Evolutionary conservation across 176 grass and related monocot genomes (phyloP).

Genomic region (Carex pumila): DNA sequence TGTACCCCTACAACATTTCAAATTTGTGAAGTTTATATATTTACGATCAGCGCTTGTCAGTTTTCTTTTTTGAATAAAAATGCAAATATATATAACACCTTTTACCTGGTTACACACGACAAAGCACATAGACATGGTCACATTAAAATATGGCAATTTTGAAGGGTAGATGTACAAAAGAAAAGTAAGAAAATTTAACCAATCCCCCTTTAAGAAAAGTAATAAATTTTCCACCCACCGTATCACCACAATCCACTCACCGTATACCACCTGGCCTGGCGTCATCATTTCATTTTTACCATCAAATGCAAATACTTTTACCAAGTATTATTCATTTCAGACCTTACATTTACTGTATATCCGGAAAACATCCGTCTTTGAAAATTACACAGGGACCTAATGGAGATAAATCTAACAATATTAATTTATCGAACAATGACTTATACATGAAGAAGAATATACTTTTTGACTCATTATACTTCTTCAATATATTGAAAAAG

Average conservation of each 20-base stretch:
- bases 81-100: not conserved
- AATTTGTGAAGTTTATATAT: not conserved
- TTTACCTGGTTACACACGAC: not conserved
- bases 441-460: not conserved
- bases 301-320: not conserved
- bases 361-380: not conserved
- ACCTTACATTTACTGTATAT: not conserved
- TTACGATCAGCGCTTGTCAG: not conserved
- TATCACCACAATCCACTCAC: not conserved
- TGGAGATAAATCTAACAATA: not conserved
- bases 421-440: not conserved
- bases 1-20: not conserved
- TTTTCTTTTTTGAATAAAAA: not conserved
- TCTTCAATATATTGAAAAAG: not conserved
- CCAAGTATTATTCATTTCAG: not conserved
- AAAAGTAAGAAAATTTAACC: not conserved
- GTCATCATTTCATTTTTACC: constrained; percentile 12
- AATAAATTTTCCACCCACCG: not conserved
- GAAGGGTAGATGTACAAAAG: not conserved
- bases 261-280: not conserved
- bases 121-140: not conserved
- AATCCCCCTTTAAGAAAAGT: no score
- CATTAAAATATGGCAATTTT: not conserved
- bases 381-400: not conserved
- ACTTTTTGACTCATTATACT: not conserved